A percentile compares a stretch with the other conserved stretches of the same genome.
Evolutionary conservation across 2,329 filamentous ascomycete species (phyloP).

Genomic region (Chaetomium olivaceum): DNA sequence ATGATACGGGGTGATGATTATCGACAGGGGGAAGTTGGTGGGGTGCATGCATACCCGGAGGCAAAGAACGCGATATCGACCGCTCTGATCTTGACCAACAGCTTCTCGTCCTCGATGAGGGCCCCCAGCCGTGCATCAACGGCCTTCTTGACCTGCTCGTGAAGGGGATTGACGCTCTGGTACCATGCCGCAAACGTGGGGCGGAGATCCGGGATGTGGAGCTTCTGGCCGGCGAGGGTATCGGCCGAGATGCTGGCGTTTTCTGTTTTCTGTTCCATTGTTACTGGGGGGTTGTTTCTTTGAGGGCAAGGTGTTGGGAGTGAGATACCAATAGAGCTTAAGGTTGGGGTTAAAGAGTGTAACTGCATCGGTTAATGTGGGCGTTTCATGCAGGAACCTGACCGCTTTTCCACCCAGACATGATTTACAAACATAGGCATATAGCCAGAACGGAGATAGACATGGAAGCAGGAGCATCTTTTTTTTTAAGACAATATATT

Average conservation of each 20-base stretch:
- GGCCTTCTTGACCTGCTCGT: slow-evolving; percentile 10
- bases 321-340: not conserved
- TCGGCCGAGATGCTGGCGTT: not conserved
- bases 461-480: not conserved
- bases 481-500: not conserved
- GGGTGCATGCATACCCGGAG: slow-evolving; percentile 1
- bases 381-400: not conserved
- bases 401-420: not conserved
- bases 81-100: slow-evolving; percentile 16
- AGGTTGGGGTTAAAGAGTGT: not conserved
- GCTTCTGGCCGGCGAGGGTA: slow-evolving; percentile 12
- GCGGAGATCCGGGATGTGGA: slow-evolving; percentile 23
- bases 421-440: not conserved
- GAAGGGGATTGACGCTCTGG: slow-evolving; percentile 21
- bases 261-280: not conserved
- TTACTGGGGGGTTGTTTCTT: not conserved
- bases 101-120: slow-evolving; percentile 12
- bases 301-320: not conserved
- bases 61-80: slow-evolving; percentile 25
- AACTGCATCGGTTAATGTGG: not conserved
- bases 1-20: not conserved
- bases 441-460: not conserved
- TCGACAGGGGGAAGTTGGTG: too few relatives aligned
- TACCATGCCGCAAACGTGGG: slow-evolving; percentile 22
- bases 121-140: slow-evolving; percentile 17